These are phyloP conservation scores for Cryptosporidium viatorum DNA, from an alignment of 169 alveolate genomes.

Conservation along the genomic window DNA sequence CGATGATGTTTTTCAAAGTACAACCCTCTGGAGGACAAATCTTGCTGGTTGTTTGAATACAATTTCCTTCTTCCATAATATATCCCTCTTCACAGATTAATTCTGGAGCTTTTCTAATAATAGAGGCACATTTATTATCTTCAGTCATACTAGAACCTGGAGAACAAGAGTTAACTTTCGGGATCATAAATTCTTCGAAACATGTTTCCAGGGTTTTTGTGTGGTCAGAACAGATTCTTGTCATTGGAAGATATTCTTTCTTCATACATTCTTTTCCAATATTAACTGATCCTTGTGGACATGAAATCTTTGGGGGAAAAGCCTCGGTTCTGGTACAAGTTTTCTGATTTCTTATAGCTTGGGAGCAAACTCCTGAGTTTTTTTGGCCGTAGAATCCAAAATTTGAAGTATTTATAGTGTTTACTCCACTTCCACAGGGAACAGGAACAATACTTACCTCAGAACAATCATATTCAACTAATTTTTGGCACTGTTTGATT, in stretches of 20 bases:
- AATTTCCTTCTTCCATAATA: conserved; percentile 56
- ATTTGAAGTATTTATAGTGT: not conserved
- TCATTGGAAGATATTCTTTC: conserved; percentile 50
- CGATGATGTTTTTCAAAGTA: conserved; percentile 13
- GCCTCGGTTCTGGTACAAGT: conserved; percentile 72
- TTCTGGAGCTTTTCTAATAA: conserved; percentile 28
- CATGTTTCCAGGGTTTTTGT: conserved; percentile 23
- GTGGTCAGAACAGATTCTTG: conserved; percentile 40
- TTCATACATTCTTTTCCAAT: conserved; percentile 61
- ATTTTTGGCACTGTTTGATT: conserved; percentile 45
- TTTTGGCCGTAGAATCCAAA: not conserved
- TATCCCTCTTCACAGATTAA: conserved; percentile 48
- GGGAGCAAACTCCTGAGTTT: conserved; percentile 30
- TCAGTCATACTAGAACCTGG: conserved; percentile 14
- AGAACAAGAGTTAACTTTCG: conserved; percentile 28
- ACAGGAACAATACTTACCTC: conserved; percentile 27
- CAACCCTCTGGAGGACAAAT: conserved; percentile 68
- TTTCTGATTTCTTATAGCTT: conserved; percentile 34
- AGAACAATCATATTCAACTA: conserved; percentile 69
- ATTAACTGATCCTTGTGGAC: conserved; percentile 45
- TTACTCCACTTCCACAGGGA: conserved; percentile 21
- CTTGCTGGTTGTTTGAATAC: conserved; percentile 24
- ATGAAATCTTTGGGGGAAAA: conserved; percentile 51
- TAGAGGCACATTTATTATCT: conserved; percentile 40
- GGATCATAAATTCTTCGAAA: conserved; percentile 11